These are phyloP conservation scores for Cladophialophora yegresii DNA, from an alignment of 2,329 filamentous ascomycete species.

Conservation along the genomic window DNA sequence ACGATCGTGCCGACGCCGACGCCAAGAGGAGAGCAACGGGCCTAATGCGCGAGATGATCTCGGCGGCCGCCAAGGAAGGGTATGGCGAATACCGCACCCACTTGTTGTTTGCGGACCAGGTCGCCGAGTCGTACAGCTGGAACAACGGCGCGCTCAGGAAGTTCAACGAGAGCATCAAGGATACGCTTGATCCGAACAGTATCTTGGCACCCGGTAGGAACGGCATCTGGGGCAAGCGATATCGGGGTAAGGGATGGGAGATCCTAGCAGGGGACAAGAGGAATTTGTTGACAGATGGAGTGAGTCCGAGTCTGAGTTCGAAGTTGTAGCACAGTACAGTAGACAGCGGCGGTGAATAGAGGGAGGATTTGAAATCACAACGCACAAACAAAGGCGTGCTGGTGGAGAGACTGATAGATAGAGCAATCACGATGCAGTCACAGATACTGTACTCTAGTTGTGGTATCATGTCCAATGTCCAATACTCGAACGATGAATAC, in stretches of 20 bases:
- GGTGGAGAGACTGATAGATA: neutral
- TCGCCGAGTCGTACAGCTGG: constrained; percentile 50
- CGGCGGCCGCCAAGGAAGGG: constrained; percentile 47
- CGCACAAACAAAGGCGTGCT: neutral
- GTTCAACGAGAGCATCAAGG: constrained; percentile 52
- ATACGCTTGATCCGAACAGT: constrained; percentile 53
- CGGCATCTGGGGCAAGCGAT: constrained; percentile 46
- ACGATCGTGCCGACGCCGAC: constrained; percentile 37
- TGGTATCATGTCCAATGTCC: too few relatives aligned
- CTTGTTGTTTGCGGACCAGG: constrained; percentile 51
- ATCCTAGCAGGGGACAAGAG: constrained; percentile 29
- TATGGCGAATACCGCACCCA: constrained; percentile 54
- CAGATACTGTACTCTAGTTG: too few relatives aligned
- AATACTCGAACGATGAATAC: too few relatives aligned
- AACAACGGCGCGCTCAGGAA: constrained; percentile 47
- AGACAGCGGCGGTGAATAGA: neutral
- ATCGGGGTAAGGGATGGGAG: constrained; percentile 29
- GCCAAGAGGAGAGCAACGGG: constrained; percentile 38
- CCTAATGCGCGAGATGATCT: constrained; percentile 41
- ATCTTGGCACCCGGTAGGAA: constrained; percentile 53
- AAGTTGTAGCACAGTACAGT: neutral
- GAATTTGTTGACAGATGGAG: constrained; percentile 26
- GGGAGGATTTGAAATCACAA: neutral
- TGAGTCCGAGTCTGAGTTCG: constrained; percentile 23
- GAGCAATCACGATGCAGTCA: neutral